Evolutionary conservation across 805 yeast species (phyloP).

Genomic region (Sugiyamaella qingdaonensis): DNA sequence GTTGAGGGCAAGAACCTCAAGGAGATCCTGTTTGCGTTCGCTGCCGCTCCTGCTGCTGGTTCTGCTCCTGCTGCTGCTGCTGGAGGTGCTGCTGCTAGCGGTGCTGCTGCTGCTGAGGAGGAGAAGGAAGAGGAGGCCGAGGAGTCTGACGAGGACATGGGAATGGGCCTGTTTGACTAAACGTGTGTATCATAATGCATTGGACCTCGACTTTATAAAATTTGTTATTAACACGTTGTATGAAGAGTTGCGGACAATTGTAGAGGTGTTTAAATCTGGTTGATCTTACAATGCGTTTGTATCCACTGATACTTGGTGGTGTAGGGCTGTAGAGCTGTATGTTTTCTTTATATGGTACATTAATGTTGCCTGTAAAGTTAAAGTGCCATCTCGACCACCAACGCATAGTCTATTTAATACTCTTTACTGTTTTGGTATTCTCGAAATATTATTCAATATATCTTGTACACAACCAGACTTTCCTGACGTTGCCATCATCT

Average conservation of each 20-base stretch:
- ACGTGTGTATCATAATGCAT: constrained; percentile 11
- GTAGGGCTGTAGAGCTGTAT: too few species aligned
- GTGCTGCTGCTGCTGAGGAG: constrained; percentile 56
- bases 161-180: constrained; percentile 91
- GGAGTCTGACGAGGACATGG: constrained; percentile 75
- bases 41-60: constrained; percentile 70
- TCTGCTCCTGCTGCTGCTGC: constrained; percentile 59
- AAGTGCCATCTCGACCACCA: too few species aligned
- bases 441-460: too few species aligned
- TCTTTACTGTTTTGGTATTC: too few species aligned
- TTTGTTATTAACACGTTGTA: neutral
- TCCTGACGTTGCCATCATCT: too few species aligned
- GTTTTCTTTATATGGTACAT: too few species aligned
- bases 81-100: constrained; percentile 60
- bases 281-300: too few species aligned
- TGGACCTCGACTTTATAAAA: neutral
- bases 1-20: constrained; percentile 81
- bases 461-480: too few species aligned
- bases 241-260: neutral
- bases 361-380: too few species aligned
- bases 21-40: constrained; percentile 65
- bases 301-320: too few species aligned
- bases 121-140: constrained; percentile 52
- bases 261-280: neutral
- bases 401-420: too few species aligned